Conservation (phyloP, 164 flowering plant species). For the Piper betle region DNA sequence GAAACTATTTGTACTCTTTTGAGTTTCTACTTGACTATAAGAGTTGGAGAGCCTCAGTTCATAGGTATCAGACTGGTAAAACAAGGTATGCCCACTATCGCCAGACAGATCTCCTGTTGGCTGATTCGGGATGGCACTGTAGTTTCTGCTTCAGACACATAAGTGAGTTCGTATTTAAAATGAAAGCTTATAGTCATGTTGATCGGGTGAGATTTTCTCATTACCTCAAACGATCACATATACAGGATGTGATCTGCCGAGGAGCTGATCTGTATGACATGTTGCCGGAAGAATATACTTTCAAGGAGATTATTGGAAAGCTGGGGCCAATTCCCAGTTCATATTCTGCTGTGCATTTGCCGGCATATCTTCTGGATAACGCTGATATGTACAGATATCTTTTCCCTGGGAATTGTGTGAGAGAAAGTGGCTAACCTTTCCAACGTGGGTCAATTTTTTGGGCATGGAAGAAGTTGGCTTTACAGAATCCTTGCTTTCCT, state of each 20-base stretch:
- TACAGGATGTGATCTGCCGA: conserved; percentile 64
- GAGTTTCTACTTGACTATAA: conserved; percentile 68
- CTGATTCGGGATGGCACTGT: conserved; percentile 93
- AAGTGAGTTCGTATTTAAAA: conserved; percentile 71
- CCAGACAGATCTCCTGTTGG: conserved; percentile 58
- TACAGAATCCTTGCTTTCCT: conserved; percentile 11
- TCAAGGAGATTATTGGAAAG: conserved; percentile 47
- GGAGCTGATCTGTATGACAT: conserved; percentile 47
- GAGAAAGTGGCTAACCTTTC: conserved; percentile 28
- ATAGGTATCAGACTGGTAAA: conserved; percentile 52
- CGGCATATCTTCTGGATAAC: conserved; percentile 37
- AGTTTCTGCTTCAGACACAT: conserved; percentile 79
- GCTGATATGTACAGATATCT: conserved; percentile 41
- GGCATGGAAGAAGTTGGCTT: conserved; percentile 14
- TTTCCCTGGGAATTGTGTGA: conserved; percentile 49
- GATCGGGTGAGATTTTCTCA: conserved; percentile 73
- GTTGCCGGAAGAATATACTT: conserved; percentile 55
- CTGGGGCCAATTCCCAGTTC: conserved; percentile 51
- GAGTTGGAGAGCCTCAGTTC: conserved; percentile 94
- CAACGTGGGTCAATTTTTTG: neutral
- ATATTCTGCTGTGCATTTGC: conserved; percentile 50
- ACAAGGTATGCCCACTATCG: conserved; percentile 81
- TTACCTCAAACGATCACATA: conserved; percentile 48
- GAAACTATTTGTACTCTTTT: conserved; percentile 75
- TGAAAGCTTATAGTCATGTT: conserved; percentile 91